Conservation (phyloP, 495 filamentous ascomycete species). For the Neurospora sp. region DNA sequence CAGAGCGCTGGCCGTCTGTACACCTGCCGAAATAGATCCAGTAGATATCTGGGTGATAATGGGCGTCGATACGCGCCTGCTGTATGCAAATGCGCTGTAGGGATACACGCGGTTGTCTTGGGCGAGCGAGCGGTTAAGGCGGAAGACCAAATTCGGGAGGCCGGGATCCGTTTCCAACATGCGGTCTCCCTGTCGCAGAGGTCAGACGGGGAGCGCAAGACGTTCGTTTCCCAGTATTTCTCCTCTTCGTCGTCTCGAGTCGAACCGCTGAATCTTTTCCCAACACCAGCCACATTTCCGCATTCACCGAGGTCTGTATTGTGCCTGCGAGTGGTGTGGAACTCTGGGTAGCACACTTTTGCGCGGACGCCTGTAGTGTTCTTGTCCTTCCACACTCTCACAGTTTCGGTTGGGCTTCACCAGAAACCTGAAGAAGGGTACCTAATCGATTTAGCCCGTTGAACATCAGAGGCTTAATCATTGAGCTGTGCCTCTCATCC, state of each 20-base stretch:
- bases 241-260: not conserved
- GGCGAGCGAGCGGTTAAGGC: not conserved
- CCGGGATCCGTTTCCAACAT: not conserved
- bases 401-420: not conserved
- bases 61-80: not conserved
- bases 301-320: not conserved
- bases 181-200: not conserved
- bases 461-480: constrained; percentile 2
- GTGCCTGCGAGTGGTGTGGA: not conserved
- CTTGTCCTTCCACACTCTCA: not conserved
- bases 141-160: not conserved
- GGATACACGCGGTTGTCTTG: not conserved
- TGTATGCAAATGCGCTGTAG: not conserved
- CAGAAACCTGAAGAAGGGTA: not conserved
- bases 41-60: not conserved
- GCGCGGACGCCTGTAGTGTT: not conserved
- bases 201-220: not conserved
- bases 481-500: constrained; percentile 3
- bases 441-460: not conserved
- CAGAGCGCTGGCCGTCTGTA: not conserved
- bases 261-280: not conserved
- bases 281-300: not conserved
- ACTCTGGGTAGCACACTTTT: not conserved
- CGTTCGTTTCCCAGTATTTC: not conserved
- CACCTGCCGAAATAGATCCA: not conserved